phyloP scores from a whole-genome alignment of 192 early-diverging fungal species.

The Coemansia pectinata region DNA sequence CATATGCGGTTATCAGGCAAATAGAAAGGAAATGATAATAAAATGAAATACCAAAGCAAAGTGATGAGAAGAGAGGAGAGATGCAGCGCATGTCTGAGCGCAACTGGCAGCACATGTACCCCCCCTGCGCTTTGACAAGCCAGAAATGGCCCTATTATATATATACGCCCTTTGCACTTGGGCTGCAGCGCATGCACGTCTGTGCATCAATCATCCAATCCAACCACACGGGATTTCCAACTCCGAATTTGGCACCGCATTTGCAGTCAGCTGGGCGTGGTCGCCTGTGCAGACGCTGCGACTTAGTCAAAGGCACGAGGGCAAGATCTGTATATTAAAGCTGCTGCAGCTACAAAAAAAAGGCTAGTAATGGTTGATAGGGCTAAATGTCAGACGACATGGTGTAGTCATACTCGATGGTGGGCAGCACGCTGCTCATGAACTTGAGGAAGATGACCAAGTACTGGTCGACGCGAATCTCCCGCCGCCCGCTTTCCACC shows the following conservation, averaged over 20 bases:
- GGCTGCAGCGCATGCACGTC: constrained; percentile 1
- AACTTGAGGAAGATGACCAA: constrained; percentile 97
- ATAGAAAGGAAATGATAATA: not conserved
- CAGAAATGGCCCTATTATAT: not conserved
- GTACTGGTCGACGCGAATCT: constrained; percentile 92
- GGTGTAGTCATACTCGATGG: constrained; percentile 98
- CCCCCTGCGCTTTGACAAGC: constrained; percentile 17
- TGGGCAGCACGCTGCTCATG: constrained; percentile 94
- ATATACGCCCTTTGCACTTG: not conserved
- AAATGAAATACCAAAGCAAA: not conserved
- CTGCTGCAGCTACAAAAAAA: not conserved
- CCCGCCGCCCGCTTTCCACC: constrained; percentile 58
- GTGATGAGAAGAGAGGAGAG: constrained; percentile 3
- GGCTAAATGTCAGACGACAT: constrained; percentile 67
- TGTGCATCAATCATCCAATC: not conserved
- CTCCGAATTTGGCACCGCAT: constrained; percentile 5
- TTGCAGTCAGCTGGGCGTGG: constrained; percentile 1
- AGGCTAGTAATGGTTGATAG: not conserved
- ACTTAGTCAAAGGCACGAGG: not conserved
- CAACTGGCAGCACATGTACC: not conserved
- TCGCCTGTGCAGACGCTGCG: not conserved
- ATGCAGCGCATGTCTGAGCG: not conserved
- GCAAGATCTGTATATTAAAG: not conserved
- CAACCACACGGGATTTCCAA: constrained; percentile 6
- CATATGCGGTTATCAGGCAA: constrained; percentile 11